Conservation (phyloP, 1,139 yeast genomes). For the Scheffersomyces lignicola region DNA sequence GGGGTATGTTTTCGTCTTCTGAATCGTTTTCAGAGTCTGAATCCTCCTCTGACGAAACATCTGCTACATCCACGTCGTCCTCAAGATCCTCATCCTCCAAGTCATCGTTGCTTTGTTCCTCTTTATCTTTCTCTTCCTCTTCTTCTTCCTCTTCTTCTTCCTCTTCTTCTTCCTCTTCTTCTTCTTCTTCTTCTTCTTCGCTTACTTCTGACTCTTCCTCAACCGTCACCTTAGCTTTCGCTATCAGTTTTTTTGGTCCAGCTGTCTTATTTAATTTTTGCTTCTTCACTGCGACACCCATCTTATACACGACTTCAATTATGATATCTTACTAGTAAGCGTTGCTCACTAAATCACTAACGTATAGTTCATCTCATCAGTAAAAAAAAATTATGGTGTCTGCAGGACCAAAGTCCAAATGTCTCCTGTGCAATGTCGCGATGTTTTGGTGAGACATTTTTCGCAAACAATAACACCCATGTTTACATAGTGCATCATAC, state of each 20-base stretch:
- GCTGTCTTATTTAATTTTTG: slow-evolving; percentile 10
- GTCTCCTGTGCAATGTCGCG: slow-evolving; percentile 2
- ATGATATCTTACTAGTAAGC: not conserved
- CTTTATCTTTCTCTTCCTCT: slow-evolving; percentile 7
- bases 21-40: slow-evolving; percentile 23
- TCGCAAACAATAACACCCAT: not conserved
- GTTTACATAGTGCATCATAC: not conserved
- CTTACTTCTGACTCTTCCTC: slow-evolving; percentile 9
- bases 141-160: slow-evolving; percentile 12
- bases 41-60: slow-evolving; percentile 18
- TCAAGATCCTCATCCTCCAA: too few species aligned
- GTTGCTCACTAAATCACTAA: not conserved
- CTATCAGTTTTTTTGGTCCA: slow-evolving; percentile 2
- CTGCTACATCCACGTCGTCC: slow-evolving; percentile 18
- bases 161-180: slow-evolving; percentile 11
- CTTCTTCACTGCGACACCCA: slow-evolving; percentile 11
- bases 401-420: not conserved
- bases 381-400: not conserved
- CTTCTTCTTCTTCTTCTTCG: slow-evolving; percentile 9
- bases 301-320: not conserved
- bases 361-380: slow-evolving; percentile 2
- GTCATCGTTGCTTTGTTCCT: slow-evolving; percentile 5
- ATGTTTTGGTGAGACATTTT: slow-evolving; percentile 1
- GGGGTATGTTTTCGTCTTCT: slow-evolving; percentile 44
- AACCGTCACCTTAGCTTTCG: not conserved